These are phyloP conservation scores for Dictyostelium firmibasis DNA, from an alignment of 78 protist species.

Conservation along the genomic window DNA sequence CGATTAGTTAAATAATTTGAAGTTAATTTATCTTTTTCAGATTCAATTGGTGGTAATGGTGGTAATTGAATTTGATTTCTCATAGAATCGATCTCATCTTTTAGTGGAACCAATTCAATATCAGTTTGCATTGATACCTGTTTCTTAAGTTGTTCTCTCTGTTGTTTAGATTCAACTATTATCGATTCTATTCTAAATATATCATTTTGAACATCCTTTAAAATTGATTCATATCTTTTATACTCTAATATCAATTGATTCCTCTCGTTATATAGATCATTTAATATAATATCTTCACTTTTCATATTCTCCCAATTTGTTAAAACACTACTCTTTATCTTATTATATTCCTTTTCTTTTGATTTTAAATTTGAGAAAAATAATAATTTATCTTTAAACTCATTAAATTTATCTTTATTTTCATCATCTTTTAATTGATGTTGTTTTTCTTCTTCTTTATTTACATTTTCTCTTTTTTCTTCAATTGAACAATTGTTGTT, in stretches of 20 bases:
- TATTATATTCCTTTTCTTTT: slow-evolving; percentile 32
- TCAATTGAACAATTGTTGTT: too few species aligned
- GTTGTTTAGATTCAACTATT: background rate
- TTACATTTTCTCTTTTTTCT: too few species aligned
- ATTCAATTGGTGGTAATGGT: slow-evolving; percentile 17
- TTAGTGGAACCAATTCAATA: background rate
- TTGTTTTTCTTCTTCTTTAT: too few species aligned
- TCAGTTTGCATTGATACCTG: background rate
- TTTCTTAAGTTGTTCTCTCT: slow-evolving; percentile 1
- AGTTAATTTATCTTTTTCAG: background rate
- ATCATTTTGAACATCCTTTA: slow-evolving; percentile 29
- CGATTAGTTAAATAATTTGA: slow-evolving; percentile 18
- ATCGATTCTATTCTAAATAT: background rate
- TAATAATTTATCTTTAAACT: background rate
- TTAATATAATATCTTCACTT: background rate
- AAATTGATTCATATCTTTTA: background rate
- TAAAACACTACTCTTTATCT: background rate
- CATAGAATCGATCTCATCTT: background rate
- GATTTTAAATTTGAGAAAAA: background rate
- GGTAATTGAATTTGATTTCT: slow-evolving; percentile 21
- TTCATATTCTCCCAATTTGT: background rate
- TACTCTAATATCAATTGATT: slow-evolving; percentile 3
- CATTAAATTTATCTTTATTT: background rate
- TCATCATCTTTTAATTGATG: background rate
- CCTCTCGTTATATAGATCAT: background rate